Base-by-base conservation (phyloP, 1,284 basidiomycete genomes). In the Limonomyces culmigenus region DNA sequence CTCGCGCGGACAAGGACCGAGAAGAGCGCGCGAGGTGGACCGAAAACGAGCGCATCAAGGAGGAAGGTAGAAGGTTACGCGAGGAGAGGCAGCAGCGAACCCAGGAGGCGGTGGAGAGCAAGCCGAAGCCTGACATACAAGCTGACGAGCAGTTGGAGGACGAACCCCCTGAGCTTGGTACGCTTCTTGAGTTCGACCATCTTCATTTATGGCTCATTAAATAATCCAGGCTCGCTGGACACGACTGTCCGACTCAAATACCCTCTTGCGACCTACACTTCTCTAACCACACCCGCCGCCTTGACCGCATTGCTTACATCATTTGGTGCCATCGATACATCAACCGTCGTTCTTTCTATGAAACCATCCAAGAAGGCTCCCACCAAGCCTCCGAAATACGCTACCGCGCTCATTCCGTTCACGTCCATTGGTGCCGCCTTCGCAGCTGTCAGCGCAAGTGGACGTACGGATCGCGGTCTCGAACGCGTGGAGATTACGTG, bases 1-100 rank as follows among this genome's bases (percentile, higher is more conserved):
- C 74, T 1, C 67, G 69, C 40, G 46, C 69, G 35, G 76, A 74
- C 32, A 69, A 72, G 41, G 64, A 69, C 43, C 59, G 64, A 43
- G 68, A 74, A 46, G 68, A 72, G 48, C 57, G 59, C 8, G 62
- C 61, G 21, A 58, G 62, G 33, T 70, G 65, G 49, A 63, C 68
- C 4, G 79, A 86, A 48, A 71, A 70, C 18, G 80, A 85, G 47
- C 62, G 62, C 21, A 74, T 91, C 40, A 85, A 80, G 52, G 84
- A 86, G 37, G 76, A 77, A 36, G 87, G 87, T 0, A 62, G 74
- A 40, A 60, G 62, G 41, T 46, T 88, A 51, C 57, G 79, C 29
- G 81, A 86, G 50, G 73, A 83, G 46, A 65, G 61, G 38, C 71
- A 73, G 44, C 63, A 38, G 67, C 65, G 39, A 48, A n/a, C n/a